Percentiles rank a stretch among this genome's conserved stretches.
Evolutionary conservation across 2,329 filamentous ascomycete species (phyloP).

Genomic region (Coniochaeta prunicola): DNA sequence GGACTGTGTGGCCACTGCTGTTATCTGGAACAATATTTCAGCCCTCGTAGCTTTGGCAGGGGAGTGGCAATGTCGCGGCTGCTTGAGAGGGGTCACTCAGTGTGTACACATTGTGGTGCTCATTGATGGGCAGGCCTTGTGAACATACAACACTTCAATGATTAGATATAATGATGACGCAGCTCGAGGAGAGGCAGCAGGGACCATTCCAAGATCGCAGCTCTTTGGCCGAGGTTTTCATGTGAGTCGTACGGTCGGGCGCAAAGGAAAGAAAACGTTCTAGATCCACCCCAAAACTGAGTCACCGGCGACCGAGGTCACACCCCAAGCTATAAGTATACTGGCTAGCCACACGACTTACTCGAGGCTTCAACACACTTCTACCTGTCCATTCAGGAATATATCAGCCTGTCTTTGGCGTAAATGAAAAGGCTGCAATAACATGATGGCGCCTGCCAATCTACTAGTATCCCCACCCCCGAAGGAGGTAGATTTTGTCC

Average conservation of each 20-base stretch:
- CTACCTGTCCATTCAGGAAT: not conserved
- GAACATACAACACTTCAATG: too few species aligned
- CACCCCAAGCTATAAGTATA: not conserved
- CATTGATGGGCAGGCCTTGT: too few species aligned
- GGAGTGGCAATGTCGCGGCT: too few species aligned
- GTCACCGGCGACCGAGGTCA: too few species aligned
- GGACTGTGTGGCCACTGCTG: too few species aligned
- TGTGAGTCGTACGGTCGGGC: not conserved
- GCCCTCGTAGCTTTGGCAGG: too few species aligned
- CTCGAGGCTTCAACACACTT: not conserved
- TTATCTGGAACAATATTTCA: too few species aligned
- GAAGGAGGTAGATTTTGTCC: slow-evolving; percentile 19
- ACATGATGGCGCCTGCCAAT: not conserved
- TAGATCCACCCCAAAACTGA: slow-evolving; percentile 4
- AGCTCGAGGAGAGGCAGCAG: not conserved
- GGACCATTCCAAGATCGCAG: not conserved
- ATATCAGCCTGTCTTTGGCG: not conserved
- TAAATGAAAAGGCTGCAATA: not conserved
- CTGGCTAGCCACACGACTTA: not conserved
- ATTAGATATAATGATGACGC: not conserved
- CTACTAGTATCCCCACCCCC: slow-evolving; percentile 3
- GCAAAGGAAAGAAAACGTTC: not conserved
- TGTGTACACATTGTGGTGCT: too few species aligned
- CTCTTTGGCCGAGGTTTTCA: not conserved
- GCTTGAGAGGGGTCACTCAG: too few species aligned